Evolutionary conservation across 2,329 filamentous ascomycete genomes (phyloP), one percentile per base, ranked within the genome.

Genomic region (Fusarium caatingaense): DNA sequence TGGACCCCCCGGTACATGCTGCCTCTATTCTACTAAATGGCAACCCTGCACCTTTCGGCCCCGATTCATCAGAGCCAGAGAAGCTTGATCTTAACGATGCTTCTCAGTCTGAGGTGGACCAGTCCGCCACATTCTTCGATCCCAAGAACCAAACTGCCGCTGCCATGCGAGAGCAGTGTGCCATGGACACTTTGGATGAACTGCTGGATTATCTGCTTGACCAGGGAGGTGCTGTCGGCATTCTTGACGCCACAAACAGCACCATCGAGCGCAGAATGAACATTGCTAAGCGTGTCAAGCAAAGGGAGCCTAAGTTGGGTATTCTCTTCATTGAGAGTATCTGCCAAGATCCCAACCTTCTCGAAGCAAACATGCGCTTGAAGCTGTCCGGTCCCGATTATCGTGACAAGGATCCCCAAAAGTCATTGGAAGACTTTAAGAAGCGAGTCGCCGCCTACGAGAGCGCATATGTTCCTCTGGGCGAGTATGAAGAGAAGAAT

Each of bases 311-410:
- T 4, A 92, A 93, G 64, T 85, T 99, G 23, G 95, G 95, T 32
- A 93, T 99, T 20, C 84, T 99, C 13, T 99, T 98, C 79, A 91
- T 99, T 28, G 96, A 99, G 83, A 97, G 93, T 75, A 92, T 97
- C 55, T 99, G 96, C 80, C 87, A 93, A 65, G 94, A 98, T 73
- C 86, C 92, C 63, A 89, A 89, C 79, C 84, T 98, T 27, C 85
- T 98, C 40, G 94, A 98, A 80, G 93, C 94, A 20, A 98, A 98
- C 77, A 98, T 98, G 94, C 93, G 95, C 28, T 84, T 98, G 67
- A 98, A 98, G 84, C 89, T 98, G 9, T 97, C 93, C 6, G 96
- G 96, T 1, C 96, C 96, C 0, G 96, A 99, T 80, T 99, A 99
- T 83, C 93, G 92, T 76, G 93, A 93, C 78, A 97, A 97, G 81